These are phyloP conservation scores for Ceratocystis destructans DNA, from an alignment of 2,329 filamentous ascomycete genomes.

Conservation along the genomic window DNA sequence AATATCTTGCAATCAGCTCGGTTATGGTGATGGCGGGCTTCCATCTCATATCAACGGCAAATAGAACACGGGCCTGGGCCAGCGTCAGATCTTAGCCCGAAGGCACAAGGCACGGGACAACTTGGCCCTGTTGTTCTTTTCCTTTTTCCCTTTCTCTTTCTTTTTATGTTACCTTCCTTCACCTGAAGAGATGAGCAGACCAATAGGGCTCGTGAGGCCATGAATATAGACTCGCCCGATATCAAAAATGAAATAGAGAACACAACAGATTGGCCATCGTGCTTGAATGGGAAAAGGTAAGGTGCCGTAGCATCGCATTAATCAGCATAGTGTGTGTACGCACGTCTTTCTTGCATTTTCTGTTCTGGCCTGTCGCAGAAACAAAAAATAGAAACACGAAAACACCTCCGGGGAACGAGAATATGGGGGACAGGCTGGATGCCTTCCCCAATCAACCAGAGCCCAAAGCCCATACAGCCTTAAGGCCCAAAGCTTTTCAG, in stretches of 20 bases:
- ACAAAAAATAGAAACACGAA: neutral
- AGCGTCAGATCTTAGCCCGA: neutral
- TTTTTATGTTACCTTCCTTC: neutral
- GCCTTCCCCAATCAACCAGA: neutral
- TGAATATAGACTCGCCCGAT: neutral
- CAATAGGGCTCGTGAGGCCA: neutral
- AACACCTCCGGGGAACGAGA: neutral
- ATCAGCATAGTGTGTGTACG: neutral
- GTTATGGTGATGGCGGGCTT: neutral
- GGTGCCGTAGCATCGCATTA: neutral
- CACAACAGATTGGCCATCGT: neutral
- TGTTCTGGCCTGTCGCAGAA: neutral
- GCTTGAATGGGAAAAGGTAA: neutral
- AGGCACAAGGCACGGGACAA: neutral
- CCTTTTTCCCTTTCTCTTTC: neutral
- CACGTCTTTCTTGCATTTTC: neutral
- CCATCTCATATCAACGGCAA: conserved; percentile 9
- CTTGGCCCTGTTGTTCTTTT: neutral
- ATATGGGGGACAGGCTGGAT: neutral
- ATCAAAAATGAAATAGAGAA: neutral
- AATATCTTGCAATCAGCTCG: neutral
- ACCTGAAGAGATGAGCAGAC: neutral
- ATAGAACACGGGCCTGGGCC: neutral
- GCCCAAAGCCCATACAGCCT: neutral
- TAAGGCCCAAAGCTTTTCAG: neutral